Conservation (phyloP, 192 early-diverging fungal genomes). For the Coemansia sp. region DNA sequence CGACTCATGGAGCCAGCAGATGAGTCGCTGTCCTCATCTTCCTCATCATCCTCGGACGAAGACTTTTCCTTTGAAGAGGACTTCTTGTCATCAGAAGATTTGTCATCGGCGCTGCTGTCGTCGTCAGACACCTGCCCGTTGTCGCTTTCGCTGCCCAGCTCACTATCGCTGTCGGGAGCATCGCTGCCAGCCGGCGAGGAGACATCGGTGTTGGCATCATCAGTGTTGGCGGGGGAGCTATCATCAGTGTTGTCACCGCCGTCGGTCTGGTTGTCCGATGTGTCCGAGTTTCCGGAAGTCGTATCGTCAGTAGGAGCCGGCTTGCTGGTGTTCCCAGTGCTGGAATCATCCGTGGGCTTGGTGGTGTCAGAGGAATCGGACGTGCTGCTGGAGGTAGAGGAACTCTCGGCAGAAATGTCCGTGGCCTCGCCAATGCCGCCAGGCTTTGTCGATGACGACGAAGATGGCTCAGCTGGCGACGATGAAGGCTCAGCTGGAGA, state of each 20-base stretch:
- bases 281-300: neutral
- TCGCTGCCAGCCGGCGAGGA: neutral
- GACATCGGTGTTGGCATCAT: neutral
- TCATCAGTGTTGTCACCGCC: neutral
- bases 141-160: conserved; percentile 2
- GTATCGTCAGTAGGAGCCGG: neutral
- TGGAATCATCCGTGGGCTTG: neutral
- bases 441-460: neutral
- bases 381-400: neutral
- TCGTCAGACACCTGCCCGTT: conserved; percentile 1
- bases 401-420: neutral
- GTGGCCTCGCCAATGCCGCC: conserved; percentile 21
- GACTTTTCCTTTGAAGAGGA: neutral
- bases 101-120: neutral
- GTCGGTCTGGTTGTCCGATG: neutral
- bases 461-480: neutral
- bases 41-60: conserved; percentile 4
- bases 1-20: conserved; percentile 15
- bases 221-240: neutral
- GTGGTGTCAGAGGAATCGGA: neutral
- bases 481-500: neutral
- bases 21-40: conserved; percentile 11
- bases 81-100: neutral
- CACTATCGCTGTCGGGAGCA: neutral
- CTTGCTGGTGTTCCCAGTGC: neutral